Evolutionary conservation across 106 monocot species (phyloP).

Genomic region (Allium cepa): DNA sequence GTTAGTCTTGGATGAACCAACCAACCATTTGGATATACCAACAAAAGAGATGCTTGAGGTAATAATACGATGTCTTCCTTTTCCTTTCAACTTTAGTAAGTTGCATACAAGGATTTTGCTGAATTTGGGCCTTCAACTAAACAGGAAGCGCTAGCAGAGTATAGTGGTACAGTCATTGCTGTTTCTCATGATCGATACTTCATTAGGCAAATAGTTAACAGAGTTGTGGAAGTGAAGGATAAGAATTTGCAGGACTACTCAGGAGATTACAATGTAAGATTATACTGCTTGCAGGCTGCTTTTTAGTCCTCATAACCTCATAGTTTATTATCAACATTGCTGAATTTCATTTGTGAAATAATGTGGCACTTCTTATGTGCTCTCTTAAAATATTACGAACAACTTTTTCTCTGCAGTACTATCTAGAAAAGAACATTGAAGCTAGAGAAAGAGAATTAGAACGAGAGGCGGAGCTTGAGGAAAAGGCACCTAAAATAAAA

Average conservation of each 20-base stretch:
- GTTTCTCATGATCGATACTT: slow-evolving; percentile 99
- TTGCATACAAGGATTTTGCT: slow-evolving; percentile 1
- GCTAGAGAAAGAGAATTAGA: slow-evolving; percentile 80
- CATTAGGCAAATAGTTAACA: slow-evolving; percentile 88
- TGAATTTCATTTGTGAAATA: not conserved
- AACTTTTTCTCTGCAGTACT: slow-evolving; percentile 53
- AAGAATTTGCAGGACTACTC: slow-evolving; percentile 74
- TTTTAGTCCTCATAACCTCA: not conserved
- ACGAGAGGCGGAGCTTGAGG: slow-evolving; percentile 88
- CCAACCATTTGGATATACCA: slow-evolving; percentile 99
- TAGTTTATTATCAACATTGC: not conserved
- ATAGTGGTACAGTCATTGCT: slow-evolving; percentile 79
- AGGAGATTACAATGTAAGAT: slow-evolving; percentile 95
- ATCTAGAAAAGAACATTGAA: slow-evolving; percentile 93
- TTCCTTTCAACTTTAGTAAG: not conserved
- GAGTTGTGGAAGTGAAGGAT: slow-evolving; percentile 87
- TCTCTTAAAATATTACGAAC: not conserved
- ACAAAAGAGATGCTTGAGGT: slow-evolving; percentile 99
- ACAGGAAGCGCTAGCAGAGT: slow-evolving; percentile 96
- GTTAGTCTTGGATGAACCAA: slow-evolving; percentile 94
- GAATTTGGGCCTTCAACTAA: slow-evolving; percentile 3
- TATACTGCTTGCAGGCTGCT: not conserved
- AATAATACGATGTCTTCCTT: slow-evolving; percentile 8
- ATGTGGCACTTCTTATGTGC: not conserved
- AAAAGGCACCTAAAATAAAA: slow-evolving; percentile 83